Evolutionary conservation across 345 rosid genomes (phyloP).

Genomic region (Carallia brachiata): DNA sequence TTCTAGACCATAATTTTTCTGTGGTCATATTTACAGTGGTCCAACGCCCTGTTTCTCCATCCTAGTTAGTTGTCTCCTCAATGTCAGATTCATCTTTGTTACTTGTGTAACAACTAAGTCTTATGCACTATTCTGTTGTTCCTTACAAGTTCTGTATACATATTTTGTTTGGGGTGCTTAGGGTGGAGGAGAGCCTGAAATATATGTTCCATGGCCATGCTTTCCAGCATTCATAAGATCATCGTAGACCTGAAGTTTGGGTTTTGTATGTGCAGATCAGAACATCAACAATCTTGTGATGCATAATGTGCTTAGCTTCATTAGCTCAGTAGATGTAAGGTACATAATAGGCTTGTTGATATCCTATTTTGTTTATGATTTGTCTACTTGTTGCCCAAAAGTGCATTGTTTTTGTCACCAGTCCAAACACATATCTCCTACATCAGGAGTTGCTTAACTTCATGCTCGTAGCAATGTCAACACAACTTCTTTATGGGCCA

Average conservation of each 20-base stretch:
- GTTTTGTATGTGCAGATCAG: slow-evolving; percentile 58
- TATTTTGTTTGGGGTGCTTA: no score
- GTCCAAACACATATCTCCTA: slow-evolving; percentile 63
- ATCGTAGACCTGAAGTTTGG: slow-evolving; percentile 16
- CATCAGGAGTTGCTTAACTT: slow-evolving; percentile 94
- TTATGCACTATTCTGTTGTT: no score
- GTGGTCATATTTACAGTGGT: no score
- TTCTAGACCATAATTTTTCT: no score
- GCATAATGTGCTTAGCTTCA: slow-evolving; percentile 71
- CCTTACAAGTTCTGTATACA: no score
- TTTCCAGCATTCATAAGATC: background rate
- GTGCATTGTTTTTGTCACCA: slow-evolving; percentile 42
- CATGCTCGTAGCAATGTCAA: slow-evolving; percentile 80
- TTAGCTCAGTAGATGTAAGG: slow-evolving; percentile 78
- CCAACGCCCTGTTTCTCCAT: no score
- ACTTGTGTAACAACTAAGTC: no score
- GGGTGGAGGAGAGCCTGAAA: no score
- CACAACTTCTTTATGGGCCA: slow-evolving; percentile 83
- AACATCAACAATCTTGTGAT: slow-evolving; percentile 65
- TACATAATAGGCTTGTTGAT: slow-evolving; percentile 25
- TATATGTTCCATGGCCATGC: no score
- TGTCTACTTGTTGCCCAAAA: slow-evolving; percentile 23
- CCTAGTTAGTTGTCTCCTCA: no score
- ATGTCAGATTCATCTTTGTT: no score
- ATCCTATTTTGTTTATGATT: slow-evolving; percentile 2